These are phyloP conservation scores for Globisporangium recalcitrans DNA, from an alignment of 352 stramenopile genomes.

Conservation along the genomic window DNA sequence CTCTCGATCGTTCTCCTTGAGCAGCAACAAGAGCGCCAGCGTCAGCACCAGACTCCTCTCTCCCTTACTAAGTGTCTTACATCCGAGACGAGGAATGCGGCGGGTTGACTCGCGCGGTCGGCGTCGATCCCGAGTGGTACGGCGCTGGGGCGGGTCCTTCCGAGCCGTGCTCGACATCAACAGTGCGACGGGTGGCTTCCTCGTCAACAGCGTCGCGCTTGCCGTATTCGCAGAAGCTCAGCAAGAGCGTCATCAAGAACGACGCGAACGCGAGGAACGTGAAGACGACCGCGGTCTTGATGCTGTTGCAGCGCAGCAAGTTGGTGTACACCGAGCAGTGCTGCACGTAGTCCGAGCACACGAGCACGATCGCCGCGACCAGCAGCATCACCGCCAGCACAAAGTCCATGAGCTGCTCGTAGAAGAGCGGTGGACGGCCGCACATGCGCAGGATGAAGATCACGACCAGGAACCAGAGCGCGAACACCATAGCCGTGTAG, in stretches of 20 bases:
- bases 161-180: slow-evolving; percentile 6
- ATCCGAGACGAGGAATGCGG: not conserved
- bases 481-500: slow-evolving; percentile 65
- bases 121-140: slow-evolving; percentile 14
- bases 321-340: slow-evolving; percentile 61
- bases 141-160: slow-evolving; percentile 2
- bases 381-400: slow-evolving; percentile 48
- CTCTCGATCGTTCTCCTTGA: not conserved
- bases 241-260: slow-evolving; percentile 42
- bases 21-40: not conserved
- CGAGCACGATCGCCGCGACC: slow-evolving; percentile 59
- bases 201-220: slow-evolving; percentile 2
- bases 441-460: slow-evolving; percentile 40
- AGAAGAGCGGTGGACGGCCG: slow-evolving; percentile 29
- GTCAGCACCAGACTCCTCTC: slow-evolving; percentile 6
- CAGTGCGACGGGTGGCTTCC: slow-evolving; percentile 20
- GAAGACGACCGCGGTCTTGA: slow-evolving; percentile 58
- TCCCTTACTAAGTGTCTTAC: slow-evolving; percentile 11
- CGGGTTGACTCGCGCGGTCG: slow-evolving; percentile 1
- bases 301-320: slow-evolving; percentile 54
- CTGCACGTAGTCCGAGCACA: slow-evolving; percentile 60
- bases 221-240: slow-evolving; percentile 42
- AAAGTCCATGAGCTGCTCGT: slow-evolving; percentile 53
- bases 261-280: slow-evolving; percentile 55
- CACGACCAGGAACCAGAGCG: slow-evolving; percentile 44